Base-by-base conservation (phyloP, 495 filamentous ascomycete species). In the Aspergillus saccharolyticus region DNA sequence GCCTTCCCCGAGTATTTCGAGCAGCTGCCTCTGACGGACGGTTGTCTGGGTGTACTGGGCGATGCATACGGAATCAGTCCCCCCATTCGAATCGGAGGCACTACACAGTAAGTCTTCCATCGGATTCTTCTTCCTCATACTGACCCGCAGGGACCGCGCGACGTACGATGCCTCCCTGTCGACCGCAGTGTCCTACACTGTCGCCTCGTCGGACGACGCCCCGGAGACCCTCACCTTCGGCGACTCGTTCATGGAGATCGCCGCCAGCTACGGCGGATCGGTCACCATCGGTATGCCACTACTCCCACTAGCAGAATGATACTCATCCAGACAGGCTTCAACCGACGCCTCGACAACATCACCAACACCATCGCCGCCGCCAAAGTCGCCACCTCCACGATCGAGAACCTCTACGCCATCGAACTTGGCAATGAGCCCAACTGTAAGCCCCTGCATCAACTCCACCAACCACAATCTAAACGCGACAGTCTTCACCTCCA, bases 391-490 rank as follows among this genome's bases (percentile, higher is more conserved):
- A 71, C 75, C 18, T 58, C 57, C 0, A 65, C 75, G 24, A 77
- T 82, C 45, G 62, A 56, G 9, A 85, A 83, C 55, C 63, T 85
- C 19, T 72, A 80, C 28, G 78, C 81, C 1, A 79, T 86, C 44
- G 83, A 86, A 61, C 69, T 86, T 1, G 82, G 83, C 1, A 86
- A 86, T 52, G 82, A 85, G 54, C 82, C 82, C 0, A 80, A 84
- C 61, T 84, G 83, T 82, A 66, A 57, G 77, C 58, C 44, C 15
- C 17, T 21, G 12, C 28, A n/a, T 6, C 10, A 19, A 28, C 9
- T 8, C 5, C 15, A 47, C n/a, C n/a, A 16, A n/a, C n/a, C n/a
- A n/a, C n/a, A 39, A 3, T 30, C 51, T 44, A 16, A 45, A 0
- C 49, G 19, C 33, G 16, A 24, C n/a, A 61, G 55, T 64, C 33